Base-by-base conservation (phyloP, 257 asterid genomes). In the Agastache rugosa region DNA sequence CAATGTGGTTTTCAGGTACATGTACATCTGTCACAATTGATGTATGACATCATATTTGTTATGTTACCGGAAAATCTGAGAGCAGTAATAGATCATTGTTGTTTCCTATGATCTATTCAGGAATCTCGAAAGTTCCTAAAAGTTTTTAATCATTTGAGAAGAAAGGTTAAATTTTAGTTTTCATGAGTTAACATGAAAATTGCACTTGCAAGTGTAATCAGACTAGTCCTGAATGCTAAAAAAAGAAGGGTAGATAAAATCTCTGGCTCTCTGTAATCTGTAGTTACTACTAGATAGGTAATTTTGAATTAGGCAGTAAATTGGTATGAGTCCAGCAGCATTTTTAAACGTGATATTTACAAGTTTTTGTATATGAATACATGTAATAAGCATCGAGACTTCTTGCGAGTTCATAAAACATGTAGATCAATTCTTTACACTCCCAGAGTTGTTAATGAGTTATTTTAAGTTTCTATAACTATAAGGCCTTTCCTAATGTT, bases 1-100 rank as follows among this genome's bases (percentile, higher is more conserved):
- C 54, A 73, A 48, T 73, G 15, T 56, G 54, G 42, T 41, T 8
- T 35, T 25, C n/a, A 55, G 25, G 44, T 35, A 9, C 22, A 17
- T 8, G 62, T 61, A n/a, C 51, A 17, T 60, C 48, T 29, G 53
- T 47, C 42, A 45, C 42, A 61, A 48, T 48, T 48, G 42, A 73
- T 73, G 34, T 29, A 48, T 48, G 19, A 19, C 47, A 12, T 64
- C 54, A 11, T 35, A 50, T 62, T 22, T 62, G 29, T 63, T 37
- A 34, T 34, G 19, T 14, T 73, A 25, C 42, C 34, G 4, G 56
- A 31, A 63, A 47, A 50, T 35, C 34, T 63, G 71, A 50, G 71
- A 39, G 22, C 23, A 53, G 41, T 37, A 35, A 6, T 14, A 44
- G 68, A 58, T 42, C 59, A 58, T 39, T 71, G 45, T 8, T 25